Evolutionary conservation across 2,329 filamentous ascomycete species (phyloP).

Genomic region (Alternaria infectoria): DNA sequence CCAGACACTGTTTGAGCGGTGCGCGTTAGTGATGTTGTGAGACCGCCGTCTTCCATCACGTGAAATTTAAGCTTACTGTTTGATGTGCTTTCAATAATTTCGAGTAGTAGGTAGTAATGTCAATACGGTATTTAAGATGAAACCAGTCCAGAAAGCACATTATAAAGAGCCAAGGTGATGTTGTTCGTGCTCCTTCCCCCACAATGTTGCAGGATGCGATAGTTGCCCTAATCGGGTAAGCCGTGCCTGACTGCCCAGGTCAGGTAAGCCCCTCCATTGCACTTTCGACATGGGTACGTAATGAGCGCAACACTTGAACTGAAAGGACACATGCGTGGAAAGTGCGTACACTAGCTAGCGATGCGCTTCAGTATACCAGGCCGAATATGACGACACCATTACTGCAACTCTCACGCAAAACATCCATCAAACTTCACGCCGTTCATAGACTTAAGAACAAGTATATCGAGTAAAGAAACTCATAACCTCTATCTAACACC

Average conservation of each 20-base stretch:
- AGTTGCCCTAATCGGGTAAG: constrained; percentile 19
- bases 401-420: background rate
- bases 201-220: constrained; percentile 6
- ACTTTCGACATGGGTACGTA: background rate
- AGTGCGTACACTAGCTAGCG: background rate
- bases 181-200: background rate
- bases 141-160: background rate
- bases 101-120: background rate
- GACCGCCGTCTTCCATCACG: background rate
- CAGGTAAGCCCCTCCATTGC: constrained; percentile 4
- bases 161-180: background rate
- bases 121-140: too few relatives aligned
- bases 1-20: constrained; percentile 6
- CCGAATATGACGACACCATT: background rate
- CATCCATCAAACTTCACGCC: background rate
- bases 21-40: background rate
- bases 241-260: constrained; percentile 18
- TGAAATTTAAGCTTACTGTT: background rate
- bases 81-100: too few relatives aligned
- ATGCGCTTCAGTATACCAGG: background rate
- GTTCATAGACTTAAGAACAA: background rate
- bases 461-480: background rate
- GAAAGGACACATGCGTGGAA: too few relatives aligned
- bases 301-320: background rate
- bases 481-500: background rate